Base-by-base conservation (phyloP, 345 rosid genomes). In the Bruguiera sexangula region DNA sequence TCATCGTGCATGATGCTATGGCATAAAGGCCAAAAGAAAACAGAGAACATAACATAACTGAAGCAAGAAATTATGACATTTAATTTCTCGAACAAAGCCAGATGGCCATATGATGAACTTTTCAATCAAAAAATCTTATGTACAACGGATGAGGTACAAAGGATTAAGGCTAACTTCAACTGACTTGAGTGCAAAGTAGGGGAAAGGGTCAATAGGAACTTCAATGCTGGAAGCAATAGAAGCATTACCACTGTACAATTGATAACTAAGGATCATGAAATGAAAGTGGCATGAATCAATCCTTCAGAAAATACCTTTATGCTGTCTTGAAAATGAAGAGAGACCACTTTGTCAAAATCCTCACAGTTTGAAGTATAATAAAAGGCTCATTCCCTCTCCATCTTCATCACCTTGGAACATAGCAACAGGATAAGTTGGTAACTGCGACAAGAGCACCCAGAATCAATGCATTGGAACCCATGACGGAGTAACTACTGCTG, bases 301-400 rank as follows among this genome's bases (percentile, higher is more conserved):
- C 26, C 8, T 26, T 6, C 8, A 5, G 4, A 26, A 43, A 46
- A 46, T 79, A 89, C 97, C 96, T 80, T 85, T 76, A 92, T 84
- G 75, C 76, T 82, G 16, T 92, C 88, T 73, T 82, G 90, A 78
- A 82, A 92, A 60, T 83, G 86, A 75, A 85, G 67, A 75, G 93
- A 85, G 63, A 84, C 79, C 27, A 82, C 89, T 66, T 74, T 73
- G 64, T 86, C 80, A 22, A 81, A 87, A 67, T 74, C 83, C 48
- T 92, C 90, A 6, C 61, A 86, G 13, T 72, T 74, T 85, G 63
- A 89, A 92, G 64, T 89, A 89, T 48, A 92, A 67, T 48, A 92
- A 96, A 69, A 89, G 88, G 78, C 93, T 89, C 84, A 89, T 85
- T 71, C 97, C 96, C 71, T 92, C 97, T 39, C 97, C 97, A 73